Percentiles rank a stretch among this genome's conserved stretches.
Conservation (phyloP, 2,329 filamentous ascomycete species). For the Podosphaera aphanis region DNA sequence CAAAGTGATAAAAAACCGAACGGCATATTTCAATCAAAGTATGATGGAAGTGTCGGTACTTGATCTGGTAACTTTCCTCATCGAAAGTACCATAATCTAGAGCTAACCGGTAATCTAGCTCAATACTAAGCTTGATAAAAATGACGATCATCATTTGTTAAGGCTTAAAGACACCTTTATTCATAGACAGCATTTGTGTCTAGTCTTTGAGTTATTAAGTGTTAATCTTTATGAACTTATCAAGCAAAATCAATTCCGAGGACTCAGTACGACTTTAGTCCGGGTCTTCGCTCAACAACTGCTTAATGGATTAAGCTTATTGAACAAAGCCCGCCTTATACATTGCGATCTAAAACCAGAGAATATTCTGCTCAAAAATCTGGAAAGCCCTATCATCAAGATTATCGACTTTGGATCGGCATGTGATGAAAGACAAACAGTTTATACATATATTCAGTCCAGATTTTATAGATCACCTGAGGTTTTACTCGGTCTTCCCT, state of each 20-base stretch:
- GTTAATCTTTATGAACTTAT: conserved; percentile 97
- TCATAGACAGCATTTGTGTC: conserved; percentile 82
- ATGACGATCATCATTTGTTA: conserved; percentile 89
- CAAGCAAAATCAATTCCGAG: conserved; percentile 98
- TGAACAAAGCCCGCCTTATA: conserved; percentile 91
- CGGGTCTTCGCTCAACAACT: conserved; percentile 94
- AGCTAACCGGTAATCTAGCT: conserved; percentile 28
- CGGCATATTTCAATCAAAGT: conserved; percentile 97
- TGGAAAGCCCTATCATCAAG: conserved; percentile 98
- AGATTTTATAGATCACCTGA: conserved; percentile 94
- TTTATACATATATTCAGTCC: conserved; percentile 98
- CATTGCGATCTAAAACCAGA: conserved; percentile 97
- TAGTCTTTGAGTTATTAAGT: conserved; percentile 88
- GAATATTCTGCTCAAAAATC: conserved; percentile 91
- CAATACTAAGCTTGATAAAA: conserved; percentile 97
- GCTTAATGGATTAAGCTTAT: conserved; percentile 68
- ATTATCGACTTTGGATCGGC: conserved; percentile 98
- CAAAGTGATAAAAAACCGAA: conserved; percentile 97
- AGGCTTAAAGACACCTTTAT: conserved; percentile 96
- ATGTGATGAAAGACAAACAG: conserved; percentile 92
- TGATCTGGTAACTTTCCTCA: conserved; percentile 44
- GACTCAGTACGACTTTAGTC: conserved; percentile 85
- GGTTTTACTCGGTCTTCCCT: conserved; percentile 81
- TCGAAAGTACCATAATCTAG: neutral
- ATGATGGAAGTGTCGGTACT: conserved; percentile 99